These are phyloP conservation scores for Ilyonectria robusta DNA, from an alignment of 2,329 filamentous ascomycete genomes.

Conservation along the genomic window DNA sequence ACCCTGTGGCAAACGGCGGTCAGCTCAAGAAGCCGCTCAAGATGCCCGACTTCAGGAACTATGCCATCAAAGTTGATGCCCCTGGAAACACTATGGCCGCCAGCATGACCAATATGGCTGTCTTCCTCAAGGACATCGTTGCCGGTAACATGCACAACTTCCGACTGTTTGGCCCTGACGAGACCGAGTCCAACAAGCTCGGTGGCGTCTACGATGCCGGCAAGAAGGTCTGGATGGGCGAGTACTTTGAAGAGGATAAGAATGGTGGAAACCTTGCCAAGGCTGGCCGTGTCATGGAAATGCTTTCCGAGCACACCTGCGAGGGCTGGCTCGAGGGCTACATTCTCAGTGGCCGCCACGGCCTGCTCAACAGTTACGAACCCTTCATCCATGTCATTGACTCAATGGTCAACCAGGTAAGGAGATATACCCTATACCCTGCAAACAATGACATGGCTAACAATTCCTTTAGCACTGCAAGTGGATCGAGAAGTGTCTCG, in stretches of 20 bases:
- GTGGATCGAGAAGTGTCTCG: constrained; percentile 86
- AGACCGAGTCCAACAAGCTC: constrained; percentile 87
- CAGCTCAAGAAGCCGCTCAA: constrained; percentile 75
- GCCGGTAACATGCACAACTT: constrained; percentile 76
- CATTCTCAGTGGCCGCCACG: constrained; percentile 80
- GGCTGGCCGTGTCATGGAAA: constrained; percentile 84
- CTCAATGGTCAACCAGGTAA: constrained; percentile 84
- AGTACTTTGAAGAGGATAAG: constrained; percentile 82
- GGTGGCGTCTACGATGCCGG: constrained; percentile 78
- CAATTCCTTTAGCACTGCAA: constrained; percentile 75
- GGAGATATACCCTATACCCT: constrained; percentile 9
- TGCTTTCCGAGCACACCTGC: constrained; percentile 84
- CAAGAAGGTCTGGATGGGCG: constrained; percentile 86
- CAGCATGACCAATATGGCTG: constrained; percentile 80
- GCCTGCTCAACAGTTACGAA: constrained; percentile 85
- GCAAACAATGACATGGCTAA: constrained; percentile 24
- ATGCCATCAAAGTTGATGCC: constrained; percentile 73
- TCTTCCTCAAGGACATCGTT: constrained; percentile 78
- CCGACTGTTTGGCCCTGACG: constrained; percentile 83
- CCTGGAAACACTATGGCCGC: constrained; percentile 69
- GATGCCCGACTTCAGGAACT: constrained; percentile 79
- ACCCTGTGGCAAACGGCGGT: constrained; percentile 82
- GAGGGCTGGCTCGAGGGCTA: constrained; percentile 89
- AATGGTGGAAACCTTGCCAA: constrained; percentile 81
- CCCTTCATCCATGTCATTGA: constrained; percentile 88